A percentile compares a stretch with the other conserved stretches of the same genome.
Conservation (phyloP, 1,139 yeast species). For the Suhomyces yuchorum region DNA sequence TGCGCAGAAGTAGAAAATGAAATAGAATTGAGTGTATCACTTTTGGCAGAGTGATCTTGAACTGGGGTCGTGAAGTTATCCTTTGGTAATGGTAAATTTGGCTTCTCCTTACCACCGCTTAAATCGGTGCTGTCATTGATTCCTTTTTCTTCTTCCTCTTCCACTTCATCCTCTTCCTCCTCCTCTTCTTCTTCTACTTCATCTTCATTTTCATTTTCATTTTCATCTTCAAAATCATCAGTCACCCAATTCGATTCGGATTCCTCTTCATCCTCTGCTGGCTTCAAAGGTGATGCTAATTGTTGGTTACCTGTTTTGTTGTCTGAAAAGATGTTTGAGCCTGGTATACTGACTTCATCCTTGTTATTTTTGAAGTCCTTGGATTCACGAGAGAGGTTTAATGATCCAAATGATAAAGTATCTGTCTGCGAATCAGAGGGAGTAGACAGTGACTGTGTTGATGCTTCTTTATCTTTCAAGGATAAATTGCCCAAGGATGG, state of each 20-base stretch:
- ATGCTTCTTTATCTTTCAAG: background rate
- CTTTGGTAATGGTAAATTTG: background rate
- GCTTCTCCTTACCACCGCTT: too few species aligned
- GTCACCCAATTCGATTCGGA: too few species aligned
- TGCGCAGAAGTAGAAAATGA: too few species aligned
- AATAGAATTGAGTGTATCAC: background rate
- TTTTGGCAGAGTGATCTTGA: background rate
- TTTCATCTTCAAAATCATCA: too few species aligned
- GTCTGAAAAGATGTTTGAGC: too few species aligned
- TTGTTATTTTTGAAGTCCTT: background rate
- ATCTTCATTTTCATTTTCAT: background rate
- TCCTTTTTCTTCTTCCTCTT: background rate
- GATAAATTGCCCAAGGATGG: background rate
- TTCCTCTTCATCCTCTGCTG: background rate
- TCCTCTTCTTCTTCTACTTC: background rate
- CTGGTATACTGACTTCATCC: background rate
- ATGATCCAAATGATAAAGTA: background rate
- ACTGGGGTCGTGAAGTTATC: background rate
- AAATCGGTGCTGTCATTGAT: too few species aligned
- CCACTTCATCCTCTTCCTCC: constrained; percentile 1
- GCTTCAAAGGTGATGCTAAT: background rate
- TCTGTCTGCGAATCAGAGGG: background rate
- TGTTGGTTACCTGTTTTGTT: background rate
- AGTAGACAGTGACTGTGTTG: background rate
- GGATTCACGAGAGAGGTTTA: background rate